A percentile compares a stretch with the other conserved stretches of the same genome.
These are phyloP conservation scores for Blumeria graminis DNA, from an alignment of 2,329 filamentous ascomycete genomes.

Conservation along the genomic window DNA sequence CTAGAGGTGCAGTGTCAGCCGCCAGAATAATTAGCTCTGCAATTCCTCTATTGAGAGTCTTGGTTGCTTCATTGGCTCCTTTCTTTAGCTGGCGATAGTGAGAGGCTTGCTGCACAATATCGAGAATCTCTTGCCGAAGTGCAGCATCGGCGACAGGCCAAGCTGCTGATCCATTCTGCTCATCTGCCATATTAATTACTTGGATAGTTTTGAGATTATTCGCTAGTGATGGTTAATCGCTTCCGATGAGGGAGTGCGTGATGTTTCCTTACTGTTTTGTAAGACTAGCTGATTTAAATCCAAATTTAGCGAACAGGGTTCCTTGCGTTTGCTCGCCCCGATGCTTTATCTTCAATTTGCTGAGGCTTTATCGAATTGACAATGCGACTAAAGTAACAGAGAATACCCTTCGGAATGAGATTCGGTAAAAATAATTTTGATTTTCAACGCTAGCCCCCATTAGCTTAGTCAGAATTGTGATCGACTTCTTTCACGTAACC, in stretches of 20 bases:
- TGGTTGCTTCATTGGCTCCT: conserved; percentile 69
- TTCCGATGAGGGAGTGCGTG: neutral
- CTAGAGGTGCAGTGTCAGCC: conserved; percentile 66
- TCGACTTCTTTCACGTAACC: too few species aligned
- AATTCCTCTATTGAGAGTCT: conserved; percentile 77
- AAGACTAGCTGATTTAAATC: too few species aligned
- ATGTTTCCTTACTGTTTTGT: neutral
- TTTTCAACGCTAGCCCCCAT: too few species aligned
- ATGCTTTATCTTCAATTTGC: conserved; percentile 7
- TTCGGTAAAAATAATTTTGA: too few species aligned
- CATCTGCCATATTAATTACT: conserved; percentile 13
- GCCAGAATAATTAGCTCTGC: conserved; percentile 75
- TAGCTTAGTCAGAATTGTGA: too few species aligned
- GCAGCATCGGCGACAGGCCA: conserved; percentile 51
- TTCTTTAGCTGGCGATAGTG: conserved; percentile 62
- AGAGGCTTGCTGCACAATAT: conserved; percentile 4
- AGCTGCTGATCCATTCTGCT: conserved; percentile 20
- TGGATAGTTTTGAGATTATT: conserved; percentile 2
- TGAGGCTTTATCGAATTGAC: too few species aligned
- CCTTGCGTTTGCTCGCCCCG: conserved; percentile 37
- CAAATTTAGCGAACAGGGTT: conserved; percentile 21
- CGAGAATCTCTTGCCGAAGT: conserved; percentile 46
- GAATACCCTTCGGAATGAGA: too few species aligned
- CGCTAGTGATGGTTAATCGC: neutral
- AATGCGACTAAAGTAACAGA: too few species aligned